These are phyloP conservation scores for Drosera spatulata DNA, from an alignment of 179 eudicot species.

Conservation along the genomic window DNA sequence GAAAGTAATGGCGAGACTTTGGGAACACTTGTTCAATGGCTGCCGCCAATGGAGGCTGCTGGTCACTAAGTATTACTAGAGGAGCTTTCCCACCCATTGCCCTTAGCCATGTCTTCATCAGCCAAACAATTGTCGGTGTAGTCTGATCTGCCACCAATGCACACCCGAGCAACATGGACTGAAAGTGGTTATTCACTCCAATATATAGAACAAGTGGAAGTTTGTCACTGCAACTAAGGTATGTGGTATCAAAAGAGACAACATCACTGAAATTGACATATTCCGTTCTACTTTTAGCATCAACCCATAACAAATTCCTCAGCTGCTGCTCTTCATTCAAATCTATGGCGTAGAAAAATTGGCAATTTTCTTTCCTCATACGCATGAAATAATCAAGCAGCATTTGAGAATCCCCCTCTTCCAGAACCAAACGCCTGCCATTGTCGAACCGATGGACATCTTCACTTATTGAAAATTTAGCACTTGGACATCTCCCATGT, in stretches of 20 bases:
- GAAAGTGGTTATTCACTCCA: conserved; percentile 77
- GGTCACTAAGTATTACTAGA: conserved; percentile 46
- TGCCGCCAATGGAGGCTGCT: conserved; percentile 32
- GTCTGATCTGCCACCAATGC: conserved; percentile 62
- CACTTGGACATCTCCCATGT: conserved; percentile 26
- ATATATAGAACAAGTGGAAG: conserved; percentile 58
- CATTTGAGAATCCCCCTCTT: conserved; percentile 33
- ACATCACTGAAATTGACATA: conserved; percentile 50
- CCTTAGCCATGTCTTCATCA: conserved; percentile 62
- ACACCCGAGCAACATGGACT: conserved; percentile 66
- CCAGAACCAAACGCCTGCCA: conserved; percentile 25
- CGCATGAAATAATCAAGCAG: conserved; percentile 40
- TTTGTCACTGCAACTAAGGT: conserved; percentile 47
- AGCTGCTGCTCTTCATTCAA: conserved; percentile 32
- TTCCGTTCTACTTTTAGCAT: conserved; percentile 66
- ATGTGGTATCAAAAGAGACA: conserved; percentile 54
- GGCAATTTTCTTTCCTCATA: conserved; percentile 22
- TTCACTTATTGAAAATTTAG: conserved; percentile 21
- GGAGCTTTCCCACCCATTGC: conserved; percentile 68
- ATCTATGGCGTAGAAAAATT: conserved; percentile 36
- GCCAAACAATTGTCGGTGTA: conserved; percentile 46
- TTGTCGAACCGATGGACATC: conserved; percentile 19
- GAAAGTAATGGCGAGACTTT: conserved; percentile 44
- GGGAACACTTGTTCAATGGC: conserved; percentile 52
- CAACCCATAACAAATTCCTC: conserved; percentile 61